Percentiles rank a stretch among this genome's conserved stretches.
Conservation (phyloP, 2,329 filamentous ascomycete genomes). For the Monilinia vaccinii-corymbosi region DNA sequence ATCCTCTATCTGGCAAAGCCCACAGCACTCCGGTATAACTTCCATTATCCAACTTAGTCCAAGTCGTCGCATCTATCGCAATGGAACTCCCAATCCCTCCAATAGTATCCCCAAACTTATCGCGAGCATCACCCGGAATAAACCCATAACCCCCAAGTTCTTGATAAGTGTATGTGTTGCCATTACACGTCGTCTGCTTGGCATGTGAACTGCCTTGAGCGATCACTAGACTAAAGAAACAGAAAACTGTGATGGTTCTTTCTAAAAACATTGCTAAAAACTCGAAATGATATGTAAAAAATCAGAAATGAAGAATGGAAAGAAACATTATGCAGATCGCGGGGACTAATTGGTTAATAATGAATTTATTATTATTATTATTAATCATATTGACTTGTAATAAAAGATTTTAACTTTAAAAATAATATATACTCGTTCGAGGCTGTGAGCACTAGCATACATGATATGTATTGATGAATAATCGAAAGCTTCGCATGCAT, state of each 20-base stretch:
- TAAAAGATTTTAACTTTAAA: too few relatives aligned
- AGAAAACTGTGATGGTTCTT: background rate
- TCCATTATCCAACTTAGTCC: constrained; percentile 42
- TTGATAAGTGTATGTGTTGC: constrained; percentile 55
- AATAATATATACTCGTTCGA: background rate
- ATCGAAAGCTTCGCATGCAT: background rate
- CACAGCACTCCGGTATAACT: constrained; percentile 52
- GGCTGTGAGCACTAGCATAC: background rate
- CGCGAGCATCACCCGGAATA: constrained; percentile 46
- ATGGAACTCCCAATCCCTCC: constrained; percentile 58
- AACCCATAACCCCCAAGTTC: constrained; percentile 58
- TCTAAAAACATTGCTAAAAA: constrained; percentile 13
- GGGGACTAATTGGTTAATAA: background rate
- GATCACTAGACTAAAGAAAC: constrained; percentile 7
- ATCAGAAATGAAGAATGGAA: background rate
- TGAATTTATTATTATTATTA: too few relatives aligned
- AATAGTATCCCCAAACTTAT: constrained; percentile 62
- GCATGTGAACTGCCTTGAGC: constrained; percentile 9
- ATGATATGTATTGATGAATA: background rate
- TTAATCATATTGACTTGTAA: too few relatives aligned
- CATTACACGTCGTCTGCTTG: constrained; percentile 33
- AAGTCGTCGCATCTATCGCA: constrained; percentile 50
- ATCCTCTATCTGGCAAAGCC: constrained; percentile 58
- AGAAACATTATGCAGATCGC: background rate
- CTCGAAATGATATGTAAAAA: background rate